Conservation (phyloP, 352 stramenopile genomes). For the Phytopythium helicoides region DNA sequence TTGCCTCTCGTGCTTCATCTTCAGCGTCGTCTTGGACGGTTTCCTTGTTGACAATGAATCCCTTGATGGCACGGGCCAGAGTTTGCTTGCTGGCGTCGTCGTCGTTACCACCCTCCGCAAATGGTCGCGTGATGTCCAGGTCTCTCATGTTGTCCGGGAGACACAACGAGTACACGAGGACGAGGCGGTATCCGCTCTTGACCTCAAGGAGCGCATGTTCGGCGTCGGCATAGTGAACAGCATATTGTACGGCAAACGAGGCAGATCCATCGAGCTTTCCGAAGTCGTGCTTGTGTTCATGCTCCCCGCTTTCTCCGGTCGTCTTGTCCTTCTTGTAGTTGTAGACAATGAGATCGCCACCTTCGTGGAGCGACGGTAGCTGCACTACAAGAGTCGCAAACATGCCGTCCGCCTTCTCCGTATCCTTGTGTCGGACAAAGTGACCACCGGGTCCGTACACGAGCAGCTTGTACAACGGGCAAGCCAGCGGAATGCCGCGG, state of each 20-base stretch:
- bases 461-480: constrained; percentile 40
- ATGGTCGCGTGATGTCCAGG: not conserved
- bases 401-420: constrained; percentile 48
- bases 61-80: constrained; percentile 6
- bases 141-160: constrained; percentile 11
- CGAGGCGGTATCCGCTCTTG: constrained; percentile 18
- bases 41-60: constrained; percentile 4
- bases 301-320: not conserved
- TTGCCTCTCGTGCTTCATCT: not conserved
- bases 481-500: constrained; percentile 8
- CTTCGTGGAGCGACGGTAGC: constrained; percentile 23
- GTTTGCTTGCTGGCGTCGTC: not conserved
- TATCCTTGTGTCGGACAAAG: constrained; percentile 44
- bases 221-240: constrained; percentile 21
- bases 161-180: constrained; percentile 22
- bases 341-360: constrained; percentile 20
- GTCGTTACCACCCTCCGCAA: not conserved
- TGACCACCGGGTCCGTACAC: constrained; percentile 37
- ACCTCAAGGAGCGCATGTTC: constrained; percentile 17
- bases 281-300: constrained; percentile 16
- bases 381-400: constrained; percentile 47
- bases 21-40: not conserved
- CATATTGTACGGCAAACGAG: constrained; percentile 12
- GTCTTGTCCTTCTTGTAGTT: not conserved
- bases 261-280: constrained; percentile 12